Percentiles rank a stretch among this genome's conserved stretches.
Conservation (phyloP, 495 filamentous ascomycete species). For the Aspergillus heteromorphus region DNA sequence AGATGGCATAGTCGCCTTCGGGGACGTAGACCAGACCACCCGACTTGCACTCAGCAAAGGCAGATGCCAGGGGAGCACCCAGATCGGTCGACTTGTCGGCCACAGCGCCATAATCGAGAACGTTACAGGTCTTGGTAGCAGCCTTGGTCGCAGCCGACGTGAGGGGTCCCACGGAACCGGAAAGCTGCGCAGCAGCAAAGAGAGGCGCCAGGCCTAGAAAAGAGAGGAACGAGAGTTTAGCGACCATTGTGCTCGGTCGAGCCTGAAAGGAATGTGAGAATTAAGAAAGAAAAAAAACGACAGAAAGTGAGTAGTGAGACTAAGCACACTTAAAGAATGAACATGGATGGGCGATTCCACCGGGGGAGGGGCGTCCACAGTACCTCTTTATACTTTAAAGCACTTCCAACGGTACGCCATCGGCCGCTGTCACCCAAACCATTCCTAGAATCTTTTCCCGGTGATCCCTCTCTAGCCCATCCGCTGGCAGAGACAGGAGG, state of each 20-base stretch:
- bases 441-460: background rate
- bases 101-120: constrained; percentile 46
- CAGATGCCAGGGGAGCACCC: constrained; percentile 38
- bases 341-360: background rate
- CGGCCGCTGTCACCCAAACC: background rate
- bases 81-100: constrained; percentile 45
- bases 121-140: constrained; percentile 38
- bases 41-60: constrained; percentile 41
- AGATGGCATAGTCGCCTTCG: constrained; percentile 29
- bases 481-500: background rate
- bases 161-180: constrained; percentile 39
- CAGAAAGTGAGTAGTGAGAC: background rate
- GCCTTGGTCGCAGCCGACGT: constrained; percentile 31
- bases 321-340: background rate
- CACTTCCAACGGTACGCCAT: background rate
- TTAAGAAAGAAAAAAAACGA: background rate
- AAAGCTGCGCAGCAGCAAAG: constrained; percentile 33
- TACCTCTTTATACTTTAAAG: background rate
- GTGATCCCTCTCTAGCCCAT: background rate
- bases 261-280: background rate
- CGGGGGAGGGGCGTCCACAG: background rate
- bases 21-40: constrained; percentile 36
- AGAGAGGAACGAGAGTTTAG: constrained; percentile 13
- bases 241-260: background rate
- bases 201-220: constrained; percentile 27